Evolutionary conservation across 2,329 filamentous ascomycete genomes (phyloP).

Genomic region (Claviceps fusiformis): DNA sequence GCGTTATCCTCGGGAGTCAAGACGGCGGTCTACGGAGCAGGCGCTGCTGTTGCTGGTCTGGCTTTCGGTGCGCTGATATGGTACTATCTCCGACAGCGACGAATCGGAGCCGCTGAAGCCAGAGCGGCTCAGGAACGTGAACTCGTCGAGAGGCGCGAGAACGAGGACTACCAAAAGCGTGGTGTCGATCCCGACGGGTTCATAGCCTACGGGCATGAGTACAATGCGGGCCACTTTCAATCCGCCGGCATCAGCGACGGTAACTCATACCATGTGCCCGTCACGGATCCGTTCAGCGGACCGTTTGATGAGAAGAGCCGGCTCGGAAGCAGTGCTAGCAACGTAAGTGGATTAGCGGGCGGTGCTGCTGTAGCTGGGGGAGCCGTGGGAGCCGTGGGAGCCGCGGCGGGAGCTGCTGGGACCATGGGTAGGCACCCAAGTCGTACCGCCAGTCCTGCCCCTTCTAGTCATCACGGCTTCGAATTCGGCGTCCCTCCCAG

Average conservation of each 20-base stretch:
- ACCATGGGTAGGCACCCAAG: neutral
- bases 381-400: neutral
- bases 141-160: slow-evolving; percentile 35
- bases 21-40: slow-evolving; percentile 37
- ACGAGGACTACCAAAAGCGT: slow-evolving; percentile 33
- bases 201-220: slow-evolving; percentile 13
- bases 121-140: slow-evolving; percentile 28
- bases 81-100: slow-evolving; percentile 43
- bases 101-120: slow-evolving; percentile 37
- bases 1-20: slow-evolving; percentile 36
- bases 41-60: slow-evolving; percentile 28
- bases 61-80: slow-evolving; percentile 29
- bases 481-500: slow-evolving; percentile 8
- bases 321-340: slow-evolving; percentile 5
- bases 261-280: slow-evolving; percentile 10
- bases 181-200: slow-evolving; percentile 36
- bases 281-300: slow-evolving; percentile 5
- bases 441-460: slow-evolving; percentile 6
- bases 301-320: slow-evolving; percentile 6
- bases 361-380: slow-evolving; percentile 4
- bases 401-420: neutral
- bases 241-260: slow-evolving; percentile 5
- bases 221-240: slow-evolving; percentile 8
- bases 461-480: slow-evolving; percentile 7
- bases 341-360: slow-evolving; percentile 8